Conservation (phyloP, 2,329 filamentous ascomycete species). For the Aspergillus costaricaensis region DNA sequence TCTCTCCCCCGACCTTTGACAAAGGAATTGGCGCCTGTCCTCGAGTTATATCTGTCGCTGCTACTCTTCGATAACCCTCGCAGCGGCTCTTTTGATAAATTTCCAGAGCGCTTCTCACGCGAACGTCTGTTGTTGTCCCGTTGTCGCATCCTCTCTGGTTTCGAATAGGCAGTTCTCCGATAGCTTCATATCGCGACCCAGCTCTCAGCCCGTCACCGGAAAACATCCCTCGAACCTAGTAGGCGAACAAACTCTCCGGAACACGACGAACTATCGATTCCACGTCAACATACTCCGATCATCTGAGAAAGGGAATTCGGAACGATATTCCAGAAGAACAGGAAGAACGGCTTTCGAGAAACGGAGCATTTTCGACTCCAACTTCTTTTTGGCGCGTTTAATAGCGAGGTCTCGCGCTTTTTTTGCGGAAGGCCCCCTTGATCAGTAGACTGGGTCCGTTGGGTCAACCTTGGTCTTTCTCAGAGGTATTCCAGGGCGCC, state of each 20-base stretch:
- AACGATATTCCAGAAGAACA: not conserved
- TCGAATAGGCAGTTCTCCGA: slow-evolving; percentile 16
- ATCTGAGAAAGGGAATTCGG: not conserved
- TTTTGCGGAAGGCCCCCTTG: not conserved
- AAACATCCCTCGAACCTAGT: slow-evolving; percentile 2
- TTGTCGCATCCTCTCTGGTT: slow-evolving; percentile 22
- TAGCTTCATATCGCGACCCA: slow-evolving; percentile 22
- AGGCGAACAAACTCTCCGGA: not conserved
- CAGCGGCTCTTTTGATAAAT: slow-evolving; percentile 4
- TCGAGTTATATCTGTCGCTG: slow-evolving; percentile 13
- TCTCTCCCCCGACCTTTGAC: slow-evolving; percentile 16
- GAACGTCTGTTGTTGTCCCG: slow-evolving; percentile 14
- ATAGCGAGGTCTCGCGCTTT: not conserved
- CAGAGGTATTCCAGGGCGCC: not conserved
- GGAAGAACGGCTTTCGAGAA: not conserved
- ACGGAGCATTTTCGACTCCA: not conserved
- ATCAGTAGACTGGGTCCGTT: not conserved
- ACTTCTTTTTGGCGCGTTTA: not conserved
- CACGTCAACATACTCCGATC: not conserved
- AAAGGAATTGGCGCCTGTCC: slow-evolving; percentile 19
- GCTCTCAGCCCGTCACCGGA: slow-evolving; percentile 12
- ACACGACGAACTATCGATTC: not conserved
- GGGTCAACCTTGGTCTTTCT: not conserved
- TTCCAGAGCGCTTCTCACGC: slow-evolving; percentile 5
- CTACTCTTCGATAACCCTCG: slow-evolving; percentile 10